Percentiles rank a stretch among this genome's conserved stretches.
These are phyloP conservation scores for Talinum fruticosum DNA, from an alignment of 148 eudicot genomes.

Conservation along the genomic window DNA sequence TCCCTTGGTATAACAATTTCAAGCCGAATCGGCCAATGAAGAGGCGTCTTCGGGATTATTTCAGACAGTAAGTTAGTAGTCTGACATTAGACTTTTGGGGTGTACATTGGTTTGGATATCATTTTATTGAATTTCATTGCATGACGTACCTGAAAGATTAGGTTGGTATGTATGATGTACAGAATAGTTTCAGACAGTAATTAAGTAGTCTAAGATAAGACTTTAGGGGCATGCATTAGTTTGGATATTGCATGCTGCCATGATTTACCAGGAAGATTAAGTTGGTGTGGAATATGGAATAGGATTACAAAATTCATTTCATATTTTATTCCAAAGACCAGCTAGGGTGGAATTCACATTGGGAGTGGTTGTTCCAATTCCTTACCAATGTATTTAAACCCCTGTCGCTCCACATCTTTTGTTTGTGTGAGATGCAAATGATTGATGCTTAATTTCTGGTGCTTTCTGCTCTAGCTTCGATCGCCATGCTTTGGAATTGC, in stretches of 20 bases:
- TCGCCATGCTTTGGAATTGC: conserved; percentile 78
- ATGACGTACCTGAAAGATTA: background rate
- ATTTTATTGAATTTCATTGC: background rate
- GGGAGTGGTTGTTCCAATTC: background rate
- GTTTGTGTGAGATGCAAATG: background rate
- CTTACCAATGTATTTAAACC: background rate
- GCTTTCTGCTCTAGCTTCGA: conserved; percentile 54
- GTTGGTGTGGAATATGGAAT: background rate
- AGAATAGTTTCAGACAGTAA: conserved; percentile 85
- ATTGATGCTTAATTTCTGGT: background rate
- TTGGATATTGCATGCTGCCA: background rate
- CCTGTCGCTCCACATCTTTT: background rate
- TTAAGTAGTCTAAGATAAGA: conserved; percentile 16
- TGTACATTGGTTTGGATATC: background rate
- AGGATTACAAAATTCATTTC: background rate
- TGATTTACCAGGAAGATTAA: background rate
- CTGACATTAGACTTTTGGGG: background rate
- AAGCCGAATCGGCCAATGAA: conserved; percentile 77
- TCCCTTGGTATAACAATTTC: conserved; percentile 79
- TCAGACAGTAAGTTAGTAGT: conserved; percentile 62
- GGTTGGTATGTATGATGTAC: too few species aligned
- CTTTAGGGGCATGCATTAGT: background rate
- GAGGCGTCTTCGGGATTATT: conserved; percentile 71
- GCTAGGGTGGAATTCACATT: too few species aligned
- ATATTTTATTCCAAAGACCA: background rate